Evolutionary conservation across 75 land plant genomes (phyloP), one percentile per base, ranked within the genome.

Genomic region (Pinus albicaulis): DNA sequence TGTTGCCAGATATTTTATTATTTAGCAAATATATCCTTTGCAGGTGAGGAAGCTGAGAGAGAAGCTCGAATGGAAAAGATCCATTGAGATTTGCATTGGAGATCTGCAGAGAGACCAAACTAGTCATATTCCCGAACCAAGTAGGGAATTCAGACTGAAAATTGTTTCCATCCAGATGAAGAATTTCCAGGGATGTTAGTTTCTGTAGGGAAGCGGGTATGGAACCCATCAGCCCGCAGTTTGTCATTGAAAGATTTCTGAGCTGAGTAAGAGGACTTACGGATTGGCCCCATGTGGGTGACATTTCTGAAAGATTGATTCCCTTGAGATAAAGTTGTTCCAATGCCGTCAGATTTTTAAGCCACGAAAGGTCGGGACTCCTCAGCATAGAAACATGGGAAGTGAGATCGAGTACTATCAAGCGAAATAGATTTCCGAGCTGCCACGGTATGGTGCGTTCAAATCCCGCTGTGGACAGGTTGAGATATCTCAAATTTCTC

Each of bases 401-500:
- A 28, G 66, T 22, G 26, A 64, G 6, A 64, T 31, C 41, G 19
- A 64, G 31, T 16, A 4, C 15, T 3, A 0, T 4, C 16, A 64
- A 6, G 36, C 23, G 31, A 16, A 20, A 64, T 4, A 64, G 17
- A 28, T 64, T 28, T 31, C 41, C 68, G 36, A 64, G 16, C 68
- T 64, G 15, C 7, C 15, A 5, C 5, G 41, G 38, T 4, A 64
- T 0, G 7, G 16, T 2, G 1, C 41, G 41, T 14, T 6, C 26
- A 12, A 64, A 64, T 16, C 38, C 68, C 2, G 68, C 6, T 17
- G 4, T 64, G 68, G 68, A 64, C 19, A 64, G 68, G 38, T 5
- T 25, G 2, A 62, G 71, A 53, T 83, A 76, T 25, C 16, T 48
- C 44, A 83, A 62, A 2, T 28, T 59, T 28, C 52, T 36, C 60